Evolutionary conservation across 2,329 filamentous ascomycete species (phyloP).

Genomic region (Beauveria caledonica): DNA sequence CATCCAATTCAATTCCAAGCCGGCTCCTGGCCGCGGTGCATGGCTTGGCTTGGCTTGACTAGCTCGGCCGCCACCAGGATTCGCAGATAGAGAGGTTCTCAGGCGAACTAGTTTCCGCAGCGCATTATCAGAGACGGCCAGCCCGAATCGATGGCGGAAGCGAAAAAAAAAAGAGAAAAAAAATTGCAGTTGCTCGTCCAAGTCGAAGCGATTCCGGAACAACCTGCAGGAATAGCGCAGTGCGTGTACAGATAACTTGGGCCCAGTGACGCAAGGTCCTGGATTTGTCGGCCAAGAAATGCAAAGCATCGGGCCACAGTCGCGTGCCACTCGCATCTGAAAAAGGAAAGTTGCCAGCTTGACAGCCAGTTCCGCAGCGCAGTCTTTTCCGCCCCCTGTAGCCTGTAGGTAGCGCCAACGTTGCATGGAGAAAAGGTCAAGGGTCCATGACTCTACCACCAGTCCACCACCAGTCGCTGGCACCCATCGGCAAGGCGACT

Average conservation of each 20-base stretch:
- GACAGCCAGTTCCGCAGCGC: background rate
- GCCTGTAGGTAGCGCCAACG: background rate
- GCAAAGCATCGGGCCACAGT: background rate
- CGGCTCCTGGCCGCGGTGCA: background rate
- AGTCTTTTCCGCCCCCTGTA: background rate
- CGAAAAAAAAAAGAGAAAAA: background rate
- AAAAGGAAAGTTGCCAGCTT: background rate
- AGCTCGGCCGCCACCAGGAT: background rate
- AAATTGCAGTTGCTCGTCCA: background rate
- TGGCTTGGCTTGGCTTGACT: background rate
- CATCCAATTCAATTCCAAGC: background rate
- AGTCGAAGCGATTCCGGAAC: background rate
- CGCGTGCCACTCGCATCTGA: background rate
- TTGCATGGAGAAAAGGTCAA: background rate
- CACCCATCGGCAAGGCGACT: constrained; percentile 1
- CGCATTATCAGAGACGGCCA: background rate
- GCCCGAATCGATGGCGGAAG: background rate
- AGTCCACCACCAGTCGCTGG: background rate
- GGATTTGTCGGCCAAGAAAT: background rate
- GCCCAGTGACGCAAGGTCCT: background rate
- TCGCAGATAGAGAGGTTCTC: background rate
- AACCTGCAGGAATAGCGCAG: background rate
- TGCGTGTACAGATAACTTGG: background rate
- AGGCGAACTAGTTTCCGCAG: background rate
- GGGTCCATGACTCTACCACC: constrained; percentile 1